Percentiles rank a stretch among this genome's conserved stretches.
Conservation (phyloP, 768 basidiomycete genomes). For the Sporobolomyces pararoseus region DNA sequence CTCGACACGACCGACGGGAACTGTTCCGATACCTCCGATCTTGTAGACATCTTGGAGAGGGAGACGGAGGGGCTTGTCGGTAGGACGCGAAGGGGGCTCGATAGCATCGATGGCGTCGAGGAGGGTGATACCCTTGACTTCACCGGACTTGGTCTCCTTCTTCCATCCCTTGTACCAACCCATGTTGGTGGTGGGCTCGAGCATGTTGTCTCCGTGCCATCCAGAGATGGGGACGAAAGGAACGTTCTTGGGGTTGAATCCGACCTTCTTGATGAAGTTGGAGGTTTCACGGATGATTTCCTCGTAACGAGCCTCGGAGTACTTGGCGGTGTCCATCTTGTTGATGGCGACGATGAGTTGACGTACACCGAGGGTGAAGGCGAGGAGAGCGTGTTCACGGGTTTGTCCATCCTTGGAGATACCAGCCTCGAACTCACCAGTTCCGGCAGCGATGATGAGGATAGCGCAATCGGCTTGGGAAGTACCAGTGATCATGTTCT, state of each 20-base stretch:
- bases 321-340: slow-evolving; percentile 99
- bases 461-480: slow-evolving; percentile 96
- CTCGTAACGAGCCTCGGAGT: slow-evolving; percentile 99
- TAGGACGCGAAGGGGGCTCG: slow-evolving; percentile 91
- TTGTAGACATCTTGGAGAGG: slow-evolving; percentile 96
- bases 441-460: slow-evolving; percentile 98
- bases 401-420: slow-evolving; percentile 99
- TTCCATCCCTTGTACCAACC: slow-evolving; percentile 99
- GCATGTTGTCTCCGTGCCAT: slow-evolving; percentile 99
- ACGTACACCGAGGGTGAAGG: slow-evolving; percentile 95
- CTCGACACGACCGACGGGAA: slow-evolving; percentile 99
- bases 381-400: slow-evolving; percentile 98
- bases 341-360: slow-evolving; percentile 99
- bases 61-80: slow-evolving; percentile 99
- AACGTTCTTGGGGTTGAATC: slow-evolving; percentile 98
- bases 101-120: slow-evolving; percentile 99
- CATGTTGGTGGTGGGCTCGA: slow-evolving; percentile 98
- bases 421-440: slow-evolving; percentile 99
- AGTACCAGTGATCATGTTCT: slow-evolving; percentile 93
- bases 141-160: slow-evolving; percentile 90
- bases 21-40: slow-evolving; percentile 99
- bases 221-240: slow-evolving; percentile 99
- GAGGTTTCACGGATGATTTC: slow-evolving; percentile 55
- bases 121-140: slow-evolving; percentile 95
- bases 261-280: slow-evolving; percentile 64